phyloP scores from a whole-genome alignment of 345 rosid genomes.

The Melastoma malabathricum region DNA sequence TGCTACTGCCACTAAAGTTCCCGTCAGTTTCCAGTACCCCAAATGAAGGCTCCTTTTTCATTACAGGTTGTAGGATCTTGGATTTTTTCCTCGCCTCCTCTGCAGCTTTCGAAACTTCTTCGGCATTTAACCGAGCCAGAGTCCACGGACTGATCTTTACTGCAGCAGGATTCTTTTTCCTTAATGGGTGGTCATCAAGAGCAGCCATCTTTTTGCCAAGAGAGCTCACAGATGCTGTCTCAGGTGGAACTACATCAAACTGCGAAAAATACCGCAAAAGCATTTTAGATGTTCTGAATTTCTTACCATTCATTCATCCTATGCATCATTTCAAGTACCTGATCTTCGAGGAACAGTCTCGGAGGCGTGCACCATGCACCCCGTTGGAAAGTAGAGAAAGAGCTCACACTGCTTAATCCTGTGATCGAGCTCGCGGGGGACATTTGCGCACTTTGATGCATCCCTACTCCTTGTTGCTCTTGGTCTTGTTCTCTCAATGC shows the following conservation, averaged over 20 bases:
- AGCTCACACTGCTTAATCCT: slow-evolving; percentile 94
- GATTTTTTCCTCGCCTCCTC: slow-evolving; percentile 92
- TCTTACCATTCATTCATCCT: background rate
- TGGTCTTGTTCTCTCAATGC: slow-evolving; percentile 96
- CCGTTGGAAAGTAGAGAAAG: slow-evolving; percentile 79
- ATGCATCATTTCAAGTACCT: slow-evolving; percentile 28
- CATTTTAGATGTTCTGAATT: too few species aligned
- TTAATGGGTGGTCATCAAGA: slow-evolving; percentile 40
- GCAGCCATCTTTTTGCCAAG: slow-evolving; percentile 43
- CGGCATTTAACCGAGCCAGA: slow-evolving; percentile 79
- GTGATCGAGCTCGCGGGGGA: slow-evolving; percentile 90
- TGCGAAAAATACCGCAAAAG: slow-evolving; percentile 14
- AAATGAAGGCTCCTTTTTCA: slow-evolving; percentile 36
- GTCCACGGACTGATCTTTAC: slow-evolving; percentile 97
- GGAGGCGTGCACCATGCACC: slow-evolving; percentile 99
- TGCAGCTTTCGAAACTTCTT: slow-evolving; percentile 89
- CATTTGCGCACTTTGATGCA: slow-evolving; percentile 89
- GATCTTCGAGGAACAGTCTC: slow-evolving; percentile 86
- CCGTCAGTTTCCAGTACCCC: slow-evolving; percentile 35
- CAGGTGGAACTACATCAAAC: slow-evolving; percentile 99
- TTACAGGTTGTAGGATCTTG: slow-evolving; percentile 73
- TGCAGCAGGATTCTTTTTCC: slow-evolving; percentile 56
- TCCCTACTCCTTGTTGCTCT: slow-evolving; percentile 70
- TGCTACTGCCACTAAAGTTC: slow-evolving; percentile 75
- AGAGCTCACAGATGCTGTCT: slow-evolving; percentile 84